phyloP scores from a whole-genome alignment of 2,329 filamentous ascomycete species.

The Aurifilum marmelostoma region DNA sequence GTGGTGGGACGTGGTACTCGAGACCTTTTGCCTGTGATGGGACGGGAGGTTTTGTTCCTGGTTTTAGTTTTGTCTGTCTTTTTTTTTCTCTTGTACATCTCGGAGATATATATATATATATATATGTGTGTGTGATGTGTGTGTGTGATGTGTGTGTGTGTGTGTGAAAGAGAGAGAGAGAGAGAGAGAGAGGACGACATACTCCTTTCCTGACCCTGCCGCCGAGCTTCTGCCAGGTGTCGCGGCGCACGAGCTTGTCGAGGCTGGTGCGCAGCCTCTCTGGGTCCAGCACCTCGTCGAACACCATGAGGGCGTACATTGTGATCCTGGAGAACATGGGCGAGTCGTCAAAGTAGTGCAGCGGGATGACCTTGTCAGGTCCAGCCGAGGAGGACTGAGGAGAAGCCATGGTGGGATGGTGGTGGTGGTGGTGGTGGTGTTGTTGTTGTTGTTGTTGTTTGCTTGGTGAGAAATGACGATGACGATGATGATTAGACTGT shows the following conservation, averaged over 20 bases:
- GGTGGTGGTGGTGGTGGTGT: no score
- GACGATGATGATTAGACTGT: neutral
- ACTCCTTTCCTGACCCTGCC: conserved; percentile 30
- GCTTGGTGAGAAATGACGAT: no score
- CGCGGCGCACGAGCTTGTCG: conserved; percentile 31
- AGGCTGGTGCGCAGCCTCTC: conserved; percentile 32
- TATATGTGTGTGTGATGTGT: no score
- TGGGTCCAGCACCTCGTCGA: conserved; percentile 33
- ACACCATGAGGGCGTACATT: conserved; percentile 32
- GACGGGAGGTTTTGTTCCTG: neutral
- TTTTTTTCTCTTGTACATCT: no score
- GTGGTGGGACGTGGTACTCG: conserved; percentile 14
- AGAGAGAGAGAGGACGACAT: neutral
- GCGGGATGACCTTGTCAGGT: conserved; percentile 29
- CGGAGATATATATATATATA: no score
- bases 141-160: no score
- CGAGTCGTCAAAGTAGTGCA: conserved; percentile 34
- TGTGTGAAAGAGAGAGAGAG: no score
- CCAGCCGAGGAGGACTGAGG: neutral
- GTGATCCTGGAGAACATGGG: conserved; percentile 32
- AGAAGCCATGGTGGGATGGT: neutral
- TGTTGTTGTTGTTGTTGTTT: no score
- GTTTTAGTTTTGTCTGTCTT: neutral
- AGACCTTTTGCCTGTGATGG: neutral
- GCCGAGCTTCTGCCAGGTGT: conserved; percentile 35